A percentile compares a stretch with the other conserved stretches of the same genome.
Evolutionary conservation across 2,329 filamentous ascomycete genomes (phyloP).

Genomic region (Stylonectria norvegica): DNA sequence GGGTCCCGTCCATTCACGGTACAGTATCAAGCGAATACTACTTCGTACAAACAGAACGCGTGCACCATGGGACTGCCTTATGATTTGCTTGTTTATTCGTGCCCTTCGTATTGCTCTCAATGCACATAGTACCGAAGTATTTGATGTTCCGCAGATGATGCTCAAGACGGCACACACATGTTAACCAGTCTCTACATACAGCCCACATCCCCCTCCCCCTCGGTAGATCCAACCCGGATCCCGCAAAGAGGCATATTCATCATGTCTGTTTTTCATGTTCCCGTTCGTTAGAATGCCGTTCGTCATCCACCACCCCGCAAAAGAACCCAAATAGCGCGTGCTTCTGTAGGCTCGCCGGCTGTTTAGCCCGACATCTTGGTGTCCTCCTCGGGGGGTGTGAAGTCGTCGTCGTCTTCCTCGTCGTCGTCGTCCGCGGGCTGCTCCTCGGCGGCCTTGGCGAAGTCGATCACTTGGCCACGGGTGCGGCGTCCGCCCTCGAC

Average conservation of each 20-base stretch:
- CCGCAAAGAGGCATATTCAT: slow-evolving; percentile 19
- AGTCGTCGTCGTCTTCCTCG: slow-evolving; percentile 73
- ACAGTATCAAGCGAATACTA: too few relatives aligned
- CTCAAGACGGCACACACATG: slow-evolving; percentile 6
- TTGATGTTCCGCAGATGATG: slow-evolving; percentile 19
- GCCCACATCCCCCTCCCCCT: slow-evolving; percentile 18
- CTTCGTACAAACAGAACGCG: too few relatives aligned
- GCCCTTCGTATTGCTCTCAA: slow-evolving; percentile 15
- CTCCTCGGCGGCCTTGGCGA: slow-evolving; percentile 82
- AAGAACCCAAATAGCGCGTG: neutral
- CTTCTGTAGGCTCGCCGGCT: neutral
- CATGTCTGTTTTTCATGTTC: slow-evolving; percentile 14
- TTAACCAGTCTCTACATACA: slow-evolving; percentile 3
- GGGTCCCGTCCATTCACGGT: slow-evolving; percentile 1
- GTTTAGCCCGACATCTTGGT: slow-evolving; percentile 60
- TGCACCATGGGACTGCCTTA: too few relatives aligned
- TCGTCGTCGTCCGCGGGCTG: slow-evolving; percentile 72
- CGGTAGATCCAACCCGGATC: slow-evolving; percentile 12
- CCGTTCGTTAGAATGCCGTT: slow-evolving; percentile 19
- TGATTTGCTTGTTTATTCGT: too few relatives aligned
- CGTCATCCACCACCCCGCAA: slow-evolving; percentile 1
- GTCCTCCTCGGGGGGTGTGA: slow-evolving; percentile 60
- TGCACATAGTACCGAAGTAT: slow-evolving; percentile 14
- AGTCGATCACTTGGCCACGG: slow-evolving; percentile 89
- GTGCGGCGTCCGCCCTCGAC: slow-evolving; percentile 76